Conservation (phyloP, 73 alveolate genomes). For the Tetrahymena thermophila region DNA sequence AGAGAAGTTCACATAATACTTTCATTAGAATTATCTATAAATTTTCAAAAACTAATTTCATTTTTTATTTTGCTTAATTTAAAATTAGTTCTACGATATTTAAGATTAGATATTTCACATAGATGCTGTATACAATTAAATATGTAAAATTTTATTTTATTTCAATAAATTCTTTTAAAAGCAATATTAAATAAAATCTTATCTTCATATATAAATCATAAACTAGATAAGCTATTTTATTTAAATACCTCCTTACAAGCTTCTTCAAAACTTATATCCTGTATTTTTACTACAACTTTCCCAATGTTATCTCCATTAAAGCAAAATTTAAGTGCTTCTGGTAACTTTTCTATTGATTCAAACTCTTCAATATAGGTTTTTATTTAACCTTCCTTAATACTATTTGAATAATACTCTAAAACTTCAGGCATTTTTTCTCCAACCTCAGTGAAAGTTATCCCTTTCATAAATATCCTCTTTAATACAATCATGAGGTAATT, state of each 20-base stretch:
- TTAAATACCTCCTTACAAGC: not conserved
- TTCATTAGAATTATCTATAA: not conserved
- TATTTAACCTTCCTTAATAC: not conserved
- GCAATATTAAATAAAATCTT: too few species aligned
- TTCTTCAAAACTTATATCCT: not conserved
- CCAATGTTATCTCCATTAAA: slow-evolving; percentile 14
- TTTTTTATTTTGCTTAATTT: too few species aligned
- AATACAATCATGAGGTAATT: not conserved
- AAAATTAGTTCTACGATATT: not conserved
- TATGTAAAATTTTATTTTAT: not conserved
- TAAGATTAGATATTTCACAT: not conserved
- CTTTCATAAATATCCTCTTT: slow-evolving; percentile 16
- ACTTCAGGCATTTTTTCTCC: slow-evolving; percentile 9
- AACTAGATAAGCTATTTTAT: not conserved
- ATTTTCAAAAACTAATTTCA: too few species aligned
- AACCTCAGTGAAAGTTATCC: slow-evolving; percentile 18
- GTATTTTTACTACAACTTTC: slow-evolving; percentile 1
- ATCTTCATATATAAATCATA: not conserved
- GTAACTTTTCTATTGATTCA: not conserved
- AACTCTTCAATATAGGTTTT: not conserved
- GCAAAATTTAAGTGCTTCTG: not conserved
- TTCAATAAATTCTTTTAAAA: too few species aligned
- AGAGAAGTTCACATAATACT: not conserved
- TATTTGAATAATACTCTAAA: not conserved
- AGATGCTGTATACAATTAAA: not conserved